Percentiles rank a stretch among this genome's conserved stretches.
Evolutionary conservation across 192 early-diverging fungal species (phyloP).

Genomic region (Coemansia erecta): DNA sequence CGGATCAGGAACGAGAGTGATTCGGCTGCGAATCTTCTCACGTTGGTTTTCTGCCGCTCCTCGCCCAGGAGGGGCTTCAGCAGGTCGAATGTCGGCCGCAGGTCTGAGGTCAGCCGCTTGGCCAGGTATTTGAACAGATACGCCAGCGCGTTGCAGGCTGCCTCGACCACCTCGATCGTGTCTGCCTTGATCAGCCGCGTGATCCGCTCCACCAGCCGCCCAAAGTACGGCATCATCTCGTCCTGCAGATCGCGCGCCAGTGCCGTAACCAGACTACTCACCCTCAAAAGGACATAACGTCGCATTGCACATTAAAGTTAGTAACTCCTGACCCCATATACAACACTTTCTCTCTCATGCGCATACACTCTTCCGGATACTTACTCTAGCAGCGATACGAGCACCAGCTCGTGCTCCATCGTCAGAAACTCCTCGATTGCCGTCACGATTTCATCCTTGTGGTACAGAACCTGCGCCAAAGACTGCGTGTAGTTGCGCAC

Average conservation of each 20-base stretch:
- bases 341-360: no score
- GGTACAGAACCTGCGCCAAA: conserved; percentile 85
- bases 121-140: conserved; percentile 89
- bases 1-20: conserved; percentile 87
- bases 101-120: conserved; percentile 63
- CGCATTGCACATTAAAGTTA: no score
- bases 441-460: conserved; percentile 75
- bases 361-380: conserved; percentile 12
- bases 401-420: conserved; percentile 61
- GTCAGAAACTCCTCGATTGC: conserved; percentile 65
- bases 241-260: conserved; percentile 90
- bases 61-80: conserved; percentile 71
- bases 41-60: conserved; percentile 66
- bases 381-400: conserved; percentile 84
- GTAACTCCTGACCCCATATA: no score
- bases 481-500: conserved; percentile 66
- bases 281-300: conserved; percentile 4
- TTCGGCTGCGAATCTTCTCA: conserved; percentile 88
- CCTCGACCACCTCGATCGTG: conserved; percentile 76
- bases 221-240: conserved; percentile 81
- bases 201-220: conserved; percentile 63
- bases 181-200: conserved; percentile 63
- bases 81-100: conserved; percentile 75
- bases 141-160: conserved; percentile 82
- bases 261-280: conserved; percentile 65